Evolutionary conservation across 306 rosid genomes (phyloP), one percentile per base, ranked within the genome.

Genomic region (Glycine soja): DNA sequence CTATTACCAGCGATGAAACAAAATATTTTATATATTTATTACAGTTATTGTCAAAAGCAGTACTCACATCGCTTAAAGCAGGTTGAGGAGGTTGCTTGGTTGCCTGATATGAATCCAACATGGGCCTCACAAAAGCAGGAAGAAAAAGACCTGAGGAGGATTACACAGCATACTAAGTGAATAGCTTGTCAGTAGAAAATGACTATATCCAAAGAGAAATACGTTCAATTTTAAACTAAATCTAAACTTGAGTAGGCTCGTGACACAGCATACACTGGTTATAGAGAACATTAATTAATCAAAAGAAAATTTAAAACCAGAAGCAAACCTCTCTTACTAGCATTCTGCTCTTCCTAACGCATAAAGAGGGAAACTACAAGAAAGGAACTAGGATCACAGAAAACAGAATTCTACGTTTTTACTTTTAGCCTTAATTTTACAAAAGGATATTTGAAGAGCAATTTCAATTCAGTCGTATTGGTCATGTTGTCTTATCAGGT

Each of bases 91-190:
- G 92, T 78, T 85, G 88, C 84, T 93, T 85, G 51, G 98, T 72
- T 43, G 91, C 85, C 82, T 89, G 92, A 80, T 86, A 93, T 19
- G 98, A 90, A 87, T 96, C 99, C 84, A 96, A 82, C 16, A 93
- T 89, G 59, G 99, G 99, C 81, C 99, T 92, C 68, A 96, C 97
- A 40, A 93, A 72, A 36, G 98, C 97, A 4, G 99, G 99, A 70
- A 96, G 97, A 81, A 92, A 87, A 83, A 96, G 97, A 14, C 99
- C 99, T 96, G 89, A n/a, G 76, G 90, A 56, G 80, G 84, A 80
- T 80, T 75, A 80, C 30, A 72, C 76, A 70, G 30, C 85, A 76
- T 6, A 34, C 66, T 52, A 48, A 80, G 82, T 76, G 57, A 75
- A 79, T 15, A 58, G 46, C 32, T 4, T 72, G 74, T 75, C 30